Evolutionary conservation across 495 filamentous ascomycete species (phyloP).

Genomic region (Daldinia concentrica): DNA sequence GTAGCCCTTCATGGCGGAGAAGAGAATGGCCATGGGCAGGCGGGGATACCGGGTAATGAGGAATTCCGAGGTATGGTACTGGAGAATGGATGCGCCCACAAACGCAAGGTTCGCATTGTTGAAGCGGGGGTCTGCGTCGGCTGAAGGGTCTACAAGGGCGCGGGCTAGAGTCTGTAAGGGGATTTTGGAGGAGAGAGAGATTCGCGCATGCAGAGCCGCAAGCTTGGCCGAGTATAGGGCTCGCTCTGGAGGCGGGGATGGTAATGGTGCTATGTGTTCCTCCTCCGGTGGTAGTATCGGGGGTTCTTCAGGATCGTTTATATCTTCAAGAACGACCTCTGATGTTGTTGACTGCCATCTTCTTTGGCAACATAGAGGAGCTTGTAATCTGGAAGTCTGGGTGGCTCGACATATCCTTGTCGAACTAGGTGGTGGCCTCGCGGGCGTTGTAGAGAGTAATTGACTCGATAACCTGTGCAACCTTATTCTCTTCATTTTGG

Average conservation of each 20-base stretch:
- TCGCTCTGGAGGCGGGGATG: constrained; percentile 74
- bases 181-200: constrained; percentile 80
- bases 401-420: constrained; percentile 38
- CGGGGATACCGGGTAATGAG: constrained; percentile 88
- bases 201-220: constrained; percentile 89
- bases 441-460: constrained; percentile 61
- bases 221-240: constrained; percentile 87
- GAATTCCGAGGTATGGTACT: constrained; percentile 87
- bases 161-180: constrained; percentile 88
- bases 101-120: constrained; percentile 85
- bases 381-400: constrained; percentile 40
- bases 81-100: constrained; percentile 82
- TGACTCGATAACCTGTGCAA: constrained; percentile 76
- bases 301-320: constrained; percentile 1
- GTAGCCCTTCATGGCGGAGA: constrained; percentile 84
- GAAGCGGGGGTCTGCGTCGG: constrained; percentile 76
- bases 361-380: constrained; percentile 35
- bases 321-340: constrained; percentile 20
- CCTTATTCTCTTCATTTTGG: constrained; percentile 64
- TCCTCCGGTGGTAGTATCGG: background rate
- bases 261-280: constrained; percentile 39
- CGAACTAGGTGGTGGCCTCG: constrained; percentile 24
- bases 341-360: constrained; percentile 48
- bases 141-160: constrained; percentile 82
- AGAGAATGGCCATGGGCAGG: constrained; percentile 82